Base-by-base conservation (phyloP, 306 rosid genomes). In the Castanea sativa region DNA sequence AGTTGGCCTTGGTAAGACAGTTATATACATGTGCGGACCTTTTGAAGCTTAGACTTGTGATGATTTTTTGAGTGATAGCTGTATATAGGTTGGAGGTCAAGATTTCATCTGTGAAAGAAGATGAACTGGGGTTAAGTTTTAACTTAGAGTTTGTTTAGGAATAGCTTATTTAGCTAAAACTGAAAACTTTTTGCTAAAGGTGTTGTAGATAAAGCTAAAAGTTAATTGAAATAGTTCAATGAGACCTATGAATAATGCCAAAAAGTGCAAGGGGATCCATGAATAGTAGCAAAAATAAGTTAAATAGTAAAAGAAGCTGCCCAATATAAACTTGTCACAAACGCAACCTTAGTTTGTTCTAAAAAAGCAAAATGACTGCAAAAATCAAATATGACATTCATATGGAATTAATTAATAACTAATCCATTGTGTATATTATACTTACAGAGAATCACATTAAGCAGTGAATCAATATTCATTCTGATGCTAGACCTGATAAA, bases 171-270 rank as follows among this genome's bases (percentile, higher is more conserved):
- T 38, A 38, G 10, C 0, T 38, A 0, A 38, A 38, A 7, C 45
- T 38, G 9, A 38, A 38, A 38, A 7, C 2, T 38, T 38, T 38
- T 38, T 7, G 2, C 11, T 1, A 0, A 38, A 38, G 1, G 1
- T 38, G 7, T 2, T 41, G 0, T 8, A 41, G 2, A 41, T 2
- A 8, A 8, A 41, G 12, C 45, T 41, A 41, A 7, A 8, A 41
- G 0, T 41, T 41, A 8, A 3, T 0, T 41, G 45, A 41, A 41
- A 8, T 7, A 41, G 11, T 41, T 7, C 1, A 41, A 0, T 41
- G 0, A 0, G 11, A 41, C 45, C 0, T 0, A 41, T 8, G 0
- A 41, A 41, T 41, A 41, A 41, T 41, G 2, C 1, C 1, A 9
- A 41, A 33, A 41, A 41, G 45, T 41, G 45, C 12, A 41, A 41